Evolutionary conservation across 2,329 filamentous ascomycete genomes (phyloP), one percentile per base, ranked within the genome.

Genomic region (Fusarium sulawesiense): DNA sequence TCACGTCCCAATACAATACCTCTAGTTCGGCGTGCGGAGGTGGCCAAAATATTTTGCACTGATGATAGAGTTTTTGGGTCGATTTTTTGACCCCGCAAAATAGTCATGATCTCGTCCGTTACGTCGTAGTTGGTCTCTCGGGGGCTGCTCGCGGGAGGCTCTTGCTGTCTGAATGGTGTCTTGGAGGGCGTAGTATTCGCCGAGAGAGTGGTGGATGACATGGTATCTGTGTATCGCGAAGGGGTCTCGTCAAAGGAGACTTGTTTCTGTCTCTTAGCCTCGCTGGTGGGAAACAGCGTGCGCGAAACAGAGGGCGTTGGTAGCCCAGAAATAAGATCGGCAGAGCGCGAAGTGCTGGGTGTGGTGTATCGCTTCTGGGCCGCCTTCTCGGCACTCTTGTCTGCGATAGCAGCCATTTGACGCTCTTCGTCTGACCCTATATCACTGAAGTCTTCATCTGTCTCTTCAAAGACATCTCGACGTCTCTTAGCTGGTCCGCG

Each of bases 1-100:
- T 95, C 91, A 4, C 92, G 83, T 1, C 91, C 91, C 66, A 86
- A 86, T 41, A 84, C 83, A 21, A 92, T 83, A 0, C 92, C 92
- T 72, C 86, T 87, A 0, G 85, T 83, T 54, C 84, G 85, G 54
- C 89, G 79, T 18, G 87, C 86, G 68, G 92, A 84, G 46, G 80
- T 85, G 37, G 84, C 82, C 32, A 93, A 80, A 10, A 87, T 71
- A 25, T 70, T 63, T 1, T 78, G 77, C 3, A 91, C 76, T 23
- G 75, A 78, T 3, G 70, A 61, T 7, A 82, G 77, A 2, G 81
- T 79, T 0, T 73, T 62, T 3, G 77, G 73, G 23, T 81, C 78
- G 18, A 89, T 67, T 11, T 78, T 73, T 58, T 84, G 80, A 44
- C 77, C 79, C 16, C 78, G 77, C 2, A 91, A 81, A 7, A 90